These are phyloP conservation scores for Solanum gandarillasii DNA, from an alignment of 257 asterid genomes.

Conservation along the genomic window DNA sequence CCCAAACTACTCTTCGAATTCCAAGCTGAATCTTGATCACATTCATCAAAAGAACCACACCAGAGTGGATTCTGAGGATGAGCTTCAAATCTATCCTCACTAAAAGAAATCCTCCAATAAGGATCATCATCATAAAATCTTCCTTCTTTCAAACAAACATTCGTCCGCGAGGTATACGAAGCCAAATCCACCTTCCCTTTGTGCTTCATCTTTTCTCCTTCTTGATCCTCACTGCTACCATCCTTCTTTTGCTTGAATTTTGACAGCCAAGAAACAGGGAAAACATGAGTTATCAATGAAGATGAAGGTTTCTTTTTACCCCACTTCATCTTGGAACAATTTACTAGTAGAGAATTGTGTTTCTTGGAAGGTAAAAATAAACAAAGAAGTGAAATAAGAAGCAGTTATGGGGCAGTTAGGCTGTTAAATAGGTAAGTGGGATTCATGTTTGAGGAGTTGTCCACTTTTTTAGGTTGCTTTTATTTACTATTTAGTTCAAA, in stretches of 20 bases:
- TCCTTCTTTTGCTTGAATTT: conserved; percentile 36
- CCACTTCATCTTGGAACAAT: conserved; percentile 44
- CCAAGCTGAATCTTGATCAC: conserved; percentile 19
- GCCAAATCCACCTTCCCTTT: conserved; percentile 7
- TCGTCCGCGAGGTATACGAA: background rate
- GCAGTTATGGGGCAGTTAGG: conserved; percentile 29
- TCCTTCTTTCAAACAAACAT: conserved; percentile 15
- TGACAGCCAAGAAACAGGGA: conserved; percentile 57
- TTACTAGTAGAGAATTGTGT: background rate
- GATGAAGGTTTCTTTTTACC: conserved; percentile 34
- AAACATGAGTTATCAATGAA: conserved; percentile 36
- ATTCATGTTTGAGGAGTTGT: conserved; percentile 19
- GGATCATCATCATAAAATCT: conserved; percentile 51
- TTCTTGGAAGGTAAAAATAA: background rate
- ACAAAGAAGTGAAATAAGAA: conserved; percentile 3
- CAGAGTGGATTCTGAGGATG: conserved; percentile 26
- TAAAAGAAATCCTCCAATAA: conserved; percentile 62
- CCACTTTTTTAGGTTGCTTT: background rate
- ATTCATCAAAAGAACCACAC: conserved; percentile 20
- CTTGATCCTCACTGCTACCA: conserved; percentile 2
- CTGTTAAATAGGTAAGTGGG: conserved; percentile 28
- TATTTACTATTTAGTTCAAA: conserved; percentile 34
- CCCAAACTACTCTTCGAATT: conserved; percentile 7
- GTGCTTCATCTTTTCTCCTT: conserved; percentile 5
- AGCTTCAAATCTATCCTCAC: conserved; percentile 24